Conservation (phyloP, 805 yeast genomes). For the Starmera pachycereana region DNA sequence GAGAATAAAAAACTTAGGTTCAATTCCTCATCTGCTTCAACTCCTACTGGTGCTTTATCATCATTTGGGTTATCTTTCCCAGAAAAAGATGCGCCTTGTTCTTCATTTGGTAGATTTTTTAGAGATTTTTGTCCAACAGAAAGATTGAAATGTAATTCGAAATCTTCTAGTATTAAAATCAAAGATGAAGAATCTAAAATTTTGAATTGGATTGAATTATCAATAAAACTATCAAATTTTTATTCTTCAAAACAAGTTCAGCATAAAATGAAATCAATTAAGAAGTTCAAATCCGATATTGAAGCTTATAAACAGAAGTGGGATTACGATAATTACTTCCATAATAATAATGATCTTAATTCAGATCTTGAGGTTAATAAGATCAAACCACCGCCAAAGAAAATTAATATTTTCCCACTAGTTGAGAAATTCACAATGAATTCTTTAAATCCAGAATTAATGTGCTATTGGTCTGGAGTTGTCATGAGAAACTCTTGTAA, state of each 20-base stretch:
- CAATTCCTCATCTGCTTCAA: too few relatives aligned
- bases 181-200: conserved; percentile 7
- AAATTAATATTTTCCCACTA: conserved; percentile 70
- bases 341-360: conserved; percentile 4
- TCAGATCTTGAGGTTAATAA: conserved; percentile 20
- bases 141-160: not conserved
- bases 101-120: too few relatives aligned
- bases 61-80: too few relatives aligned
- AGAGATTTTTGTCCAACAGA: too few relatives aligned
- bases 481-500: conserved; percentile 94
- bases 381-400: too few relatives aligned
- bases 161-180: not conserved
- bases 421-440: conserved; percentile 83
- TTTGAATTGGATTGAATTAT: conserved; percentile 7
- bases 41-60: too few relatives aligned
- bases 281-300: conserved; percentile 1
- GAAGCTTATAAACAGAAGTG: conserved; percentile 25
- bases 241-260: conserved; percentile 5
- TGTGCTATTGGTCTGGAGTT: conserved; percentile 96
- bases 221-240: conserved; percentile 11
- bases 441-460: conserved; percentile 57
- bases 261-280: conserved; percentile 4
- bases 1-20: too few relatives aligned
- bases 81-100: too few relatives aligned
- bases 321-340: conserved; percentile 33